Base-by-base conservation (phyloP, 176 grass and related monocot species). In the Aegilops tauschii region DNA sequence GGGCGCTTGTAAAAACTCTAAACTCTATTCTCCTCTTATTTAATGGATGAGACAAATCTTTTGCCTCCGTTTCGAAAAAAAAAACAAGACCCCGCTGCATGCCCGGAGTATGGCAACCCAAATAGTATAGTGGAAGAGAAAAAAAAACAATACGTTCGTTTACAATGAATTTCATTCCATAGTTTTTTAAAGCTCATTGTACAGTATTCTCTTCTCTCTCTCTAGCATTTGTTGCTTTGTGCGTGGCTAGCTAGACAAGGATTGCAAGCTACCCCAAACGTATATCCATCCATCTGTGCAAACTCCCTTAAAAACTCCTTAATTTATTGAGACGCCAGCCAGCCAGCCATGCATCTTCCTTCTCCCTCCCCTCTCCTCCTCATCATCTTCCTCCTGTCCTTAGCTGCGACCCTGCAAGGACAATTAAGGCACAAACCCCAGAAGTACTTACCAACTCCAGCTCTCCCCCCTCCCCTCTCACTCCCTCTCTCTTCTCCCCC, bases 361-460 rank as follows among this genome's bases (percentile, higher is more conserved):
- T 5, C 39, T 63, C 6, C 4, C 49, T 52, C 49, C 14, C 49
- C 69, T 42, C 36, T 6, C 59, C 5, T 12, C 3, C 16, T 50
- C 50, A 4, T 54, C 50, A 1, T 59, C 56, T 21, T 59, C 78
- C 36, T 73, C 85, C 31, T 65, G 73, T 69, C 70, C 44, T 75
- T 28, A 47, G 70, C 70, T 73, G 21, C 69, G 12, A 16, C 77
- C 21, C 39, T 44, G 74, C 42, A 63, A 84, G 77, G 87, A 42
- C 72, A 91, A 84, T 84, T 86, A 90, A 77, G 83, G 68, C 83
- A 69, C 85, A 84, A 76, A 81, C 40, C 81, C 69, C 67, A 87
- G 28, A 73, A 81, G 75, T 87, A 88, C 82, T 72, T 89, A 83
- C 79, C 75, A 86, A 85, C 86, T 59, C 80, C 64, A 56, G 61